Evolutionary conservation across 345 rosid genomes (phyloP).

Genomic region (Eucalyptus curtisii): DNA sequence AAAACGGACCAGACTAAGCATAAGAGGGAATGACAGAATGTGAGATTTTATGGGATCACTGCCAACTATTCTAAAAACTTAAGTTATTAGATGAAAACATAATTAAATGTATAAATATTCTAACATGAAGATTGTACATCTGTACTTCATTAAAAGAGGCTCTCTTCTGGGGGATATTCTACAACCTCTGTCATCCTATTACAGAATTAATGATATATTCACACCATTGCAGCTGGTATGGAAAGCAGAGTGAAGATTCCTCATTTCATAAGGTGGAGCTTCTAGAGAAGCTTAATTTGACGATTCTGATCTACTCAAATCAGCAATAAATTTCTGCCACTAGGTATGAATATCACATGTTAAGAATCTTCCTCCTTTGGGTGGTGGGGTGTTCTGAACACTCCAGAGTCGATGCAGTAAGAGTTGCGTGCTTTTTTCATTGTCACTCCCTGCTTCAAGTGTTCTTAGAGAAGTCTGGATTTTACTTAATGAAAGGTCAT

Average conservation of each 20-base stretch:
- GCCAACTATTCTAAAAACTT: background rate
- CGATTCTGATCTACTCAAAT: background rate
- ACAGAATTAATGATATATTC: background rate
- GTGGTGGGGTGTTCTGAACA: background rate
- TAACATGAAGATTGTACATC: background rate
- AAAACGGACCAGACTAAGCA: background rate
- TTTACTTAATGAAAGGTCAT: background rate
- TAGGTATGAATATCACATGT: background rate
- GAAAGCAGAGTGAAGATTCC: background rate
- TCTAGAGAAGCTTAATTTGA: background rate
- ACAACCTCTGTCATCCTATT: background rate
- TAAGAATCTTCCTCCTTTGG: background rate
- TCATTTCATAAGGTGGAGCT: background rate
- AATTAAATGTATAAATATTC: background rate
- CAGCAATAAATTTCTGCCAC: background rate
- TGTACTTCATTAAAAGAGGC: background rate
- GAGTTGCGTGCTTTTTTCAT: background rate
- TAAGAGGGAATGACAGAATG: background rate
- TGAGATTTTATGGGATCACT: background rate
- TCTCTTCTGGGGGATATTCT: background rate
- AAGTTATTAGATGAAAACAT: background rate
- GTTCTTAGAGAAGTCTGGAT: background rate
- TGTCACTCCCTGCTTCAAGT: background rate
- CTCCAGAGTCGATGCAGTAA: background rate
- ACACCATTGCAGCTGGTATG: background rate